phyloP scores from a whole-genome alignment of 257 asterid species.

The Solanum etuberosum region DNA sequence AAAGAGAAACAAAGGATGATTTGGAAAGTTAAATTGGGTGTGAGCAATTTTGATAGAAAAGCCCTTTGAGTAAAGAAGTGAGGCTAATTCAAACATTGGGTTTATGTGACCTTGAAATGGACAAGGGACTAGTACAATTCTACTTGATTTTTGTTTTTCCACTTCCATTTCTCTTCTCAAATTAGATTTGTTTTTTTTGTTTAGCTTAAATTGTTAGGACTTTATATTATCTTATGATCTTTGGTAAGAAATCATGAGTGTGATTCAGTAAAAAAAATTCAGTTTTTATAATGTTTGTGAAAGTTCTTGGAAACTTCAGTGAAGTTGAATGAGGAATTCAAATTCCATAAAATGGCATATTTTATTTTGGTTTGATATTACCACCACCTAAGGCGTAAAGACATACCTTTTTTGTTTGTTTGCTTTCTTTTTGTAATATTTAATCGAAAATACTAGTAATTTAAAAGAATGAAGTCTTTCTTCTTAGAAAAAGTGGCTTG shows the following conservation, averaged over 20 bases:
- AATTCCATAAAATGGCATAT: background rate
- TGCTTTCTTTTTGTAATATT: too few relatives aligned
- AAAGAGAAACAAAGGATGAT: background rate
- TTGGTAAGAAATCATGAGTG: background rate
- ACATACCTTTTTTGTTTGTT: too few relatives aligned
- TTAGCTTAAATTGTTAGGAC: background rate
- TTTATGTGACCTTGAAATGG: constrained; percentile 13
- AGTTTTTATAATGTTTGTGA: background rate
- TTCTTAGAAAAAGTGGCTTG: too few relatives aligned
- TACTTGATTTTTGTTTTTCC: background rate
- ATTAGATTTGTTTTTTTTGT: background rate
- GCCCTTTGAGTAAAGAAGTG: constrained; percentile 5
- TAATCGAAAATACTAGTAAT: too few relatives aligned
- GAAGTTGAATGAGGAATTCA: background rate
- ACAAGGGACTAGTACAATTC: background rate
- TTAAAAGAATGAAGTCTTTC: too few relatives aligned
- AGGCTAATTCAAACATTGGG: constrained; percentile 14
- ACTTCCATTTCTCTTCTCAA: background rate
- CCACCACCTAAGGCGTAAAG: background rate
- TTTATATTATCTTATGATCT: background rate
- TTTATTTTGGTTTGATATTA: background rate
- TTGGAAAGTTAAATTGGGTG: constrained; percentile 1
- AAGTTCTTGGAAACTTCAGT: background rate
- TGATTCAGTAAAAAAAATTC: background rate
- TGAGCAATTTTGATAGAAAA: constrained; percentile 8